phyloP scores from a whole-genome alignment of 1,284 basidiomycete genomes.

The Taiwanofungus camphoratus region DNA sequence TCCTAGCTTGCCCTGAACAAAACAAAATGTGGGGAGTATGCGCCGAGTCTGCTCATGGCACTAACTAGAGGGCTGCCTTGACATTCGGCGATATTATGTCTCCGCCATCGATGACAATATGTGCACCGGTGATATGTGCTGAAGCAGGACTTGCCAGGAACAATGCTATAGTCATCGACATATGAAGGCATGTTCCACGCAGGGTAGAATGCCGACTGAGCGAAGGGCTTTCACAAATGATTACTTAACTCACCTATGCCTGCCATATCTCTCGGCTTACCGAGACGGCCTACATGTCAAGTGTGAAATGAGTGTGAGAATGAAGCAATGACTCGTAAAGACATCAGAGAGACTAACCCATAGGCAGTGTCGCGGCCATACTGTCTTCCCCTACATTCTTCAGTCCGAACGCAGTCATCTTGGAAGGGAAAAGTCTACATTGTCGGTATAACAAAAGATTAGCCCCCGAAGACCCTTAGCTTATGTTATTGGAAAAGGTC shows the following conservation, averaged over 20 bases:
- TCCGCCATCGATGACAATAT: conserved; percentile 71
- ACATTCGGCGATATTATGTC: no score
- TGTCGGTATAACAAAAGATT: background rate
- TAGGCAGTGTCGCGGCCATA: conserved; percentile 51
- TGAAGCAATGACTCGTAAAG: background rate
- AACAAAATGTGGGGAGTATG: no score
- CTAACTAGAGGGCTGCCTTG: no score
- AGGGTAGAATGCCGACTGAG: background rate
- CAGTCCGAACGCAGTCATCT: conserved; percentile 81
- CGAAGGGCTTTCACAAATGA: background rate
- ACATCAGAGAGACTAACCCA: conserved; percentile 36
- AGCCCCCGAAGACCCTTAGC: background rate
- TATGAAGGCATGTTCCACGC: background rate
- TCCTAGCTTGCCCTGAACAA: no score
- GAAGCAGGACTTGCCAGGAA: conserved; percentile 71
- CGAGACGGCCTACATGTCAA: conserved; percentile 51
- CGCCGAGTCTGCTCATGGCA: no score
- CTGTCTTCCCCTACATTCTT: conserved; percentile 49
- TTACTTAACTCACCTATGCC: conserved; percentile 42
- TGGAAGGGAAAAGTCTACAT: conserved; percentile 72
- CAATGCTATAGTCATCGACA: conserved; percentile 31
- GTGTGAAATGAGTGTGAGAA: background rate
- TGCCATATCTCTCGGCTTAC: conserved; percentile 67
- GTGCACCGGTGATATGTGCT: conserved; percentile 69
- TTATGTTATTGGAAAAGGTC: background rate